Evolutionary conservation across 306 rosid genomes (phyloP), one percentile per base, ranked within the genome.

Genomic region (Alnus rubra): DNA sequence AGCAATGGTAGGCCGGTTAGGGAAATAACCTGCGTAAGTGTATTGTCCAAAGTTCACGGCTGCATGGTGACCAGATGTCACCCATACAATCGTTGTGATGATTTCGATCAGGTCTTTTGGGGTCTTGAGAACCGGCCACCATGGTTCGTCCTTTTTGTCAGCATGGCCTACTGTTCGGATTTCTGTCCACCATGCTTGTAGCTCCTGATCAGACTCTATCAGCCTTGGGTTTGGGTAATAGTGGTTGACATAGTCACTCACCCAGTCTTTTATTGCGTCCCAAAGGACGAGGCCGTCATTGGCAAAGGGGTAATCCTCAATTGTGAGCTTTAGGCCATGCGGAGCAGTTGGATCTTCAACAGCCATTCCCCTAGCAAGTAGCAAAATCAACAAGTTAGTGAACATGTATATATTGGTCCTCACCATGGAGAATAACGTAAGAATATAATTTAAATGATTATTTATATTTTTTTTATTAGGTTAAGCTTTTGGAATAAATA

Each of bases 181-280:
- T 76, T 88, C 91, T 16, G 77, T 74, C 98, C 98, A 94, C 98
- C 98, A 94, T 4, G 89, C 82, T 82, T 94, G 98, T 12, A 94
- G 85, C 84, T 88, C 91, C 0, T 73, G 8, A 48, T 85, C 91
- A 1, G 83, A 85, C 9, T 28, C 31, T 13, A 88, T 14, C 0
- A 23, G 15, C 2, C 0, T 15, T 2, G 77, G 18, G 0, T 76
- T 75, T 0, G 81, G 6, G 59, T 88, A 88, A 73, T 83, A 85
- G 11, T 12, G 69, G 64, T 79, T 69, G 0, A 88, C 84, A 59
- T 88, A 88, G 2, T 83, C 87, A 18, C 81, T 81, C 49, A 85
- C 76, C 91, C 91, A 88, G 0, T 58, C 15, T 19, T 83, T 88
- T 79, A 88, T 49, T 1, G 75, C 1, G 10, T 83, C 84, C 89